A percentile compares a stretch with the other conserved stretches of the same genome.
Conservation (phyloP, 140 eudicot species). For the Stevia rebaudiana region DNA sequence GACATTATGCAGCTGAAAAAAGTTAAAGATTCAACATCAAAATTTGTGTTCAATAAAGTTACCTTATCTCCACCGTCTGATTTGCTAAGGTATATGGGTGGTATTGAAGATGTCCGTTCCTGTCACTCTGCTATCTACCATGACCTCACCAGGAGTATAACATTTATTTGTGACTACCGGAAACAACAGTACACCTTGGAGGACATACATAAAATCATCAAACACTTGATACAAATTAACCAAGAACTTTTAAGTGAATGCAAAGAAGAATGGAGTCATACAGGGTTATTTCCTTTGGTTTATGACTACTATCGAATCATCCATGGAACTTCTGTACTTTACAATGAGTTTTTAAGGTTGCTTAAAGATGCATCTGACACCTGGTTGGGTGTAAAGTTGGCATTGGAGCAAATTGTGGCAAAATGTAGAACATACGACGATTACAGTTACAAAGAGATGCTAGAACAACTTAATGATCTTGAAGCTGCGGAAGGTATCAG, state of each 20-base stretch:
- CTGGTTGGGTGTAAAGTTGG: slow-evolving; percentile 5
- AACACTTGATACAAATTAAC: not conserved
- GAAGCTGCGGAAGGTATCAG: not conserved
- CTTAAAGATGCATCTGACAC: not conserved
- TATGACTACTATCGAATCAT: not conserved
- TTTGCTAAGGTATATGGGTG: not conserved
- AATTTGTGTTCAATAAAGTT: not conserved
- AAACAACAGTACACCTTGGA: not conserved
- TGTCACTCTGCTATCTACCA: not conserved
- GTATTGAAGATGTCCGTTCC: not conserved
- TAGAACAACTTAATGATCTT: not conserved
- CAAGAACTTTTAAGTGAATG: slow-evolving; percentile 13
- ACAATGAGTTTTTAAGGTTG: not conserved
- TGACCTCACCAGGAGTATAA: not conserved
- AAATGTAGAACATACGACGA: not conserved
- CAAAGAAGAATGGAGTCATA: not conserved
- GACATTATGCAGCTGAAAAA: slow-evolving; percentile 1
- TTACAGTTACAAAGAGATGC: slow-evolving; percentile 2
- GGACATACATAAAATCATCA: not conserved
- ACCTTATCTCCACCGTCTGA: not conserved
- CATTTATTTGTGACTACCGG: not conserved
- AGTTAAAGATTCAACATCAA: not conserved
- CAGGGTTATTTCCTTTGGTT: not conserved
- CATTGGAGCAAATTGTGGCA: not conserved
- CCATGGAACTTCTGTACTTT: not conserved